Conservation (phyloP, 805 yeast species). For the Barnettozyma pratensis region DNA sequence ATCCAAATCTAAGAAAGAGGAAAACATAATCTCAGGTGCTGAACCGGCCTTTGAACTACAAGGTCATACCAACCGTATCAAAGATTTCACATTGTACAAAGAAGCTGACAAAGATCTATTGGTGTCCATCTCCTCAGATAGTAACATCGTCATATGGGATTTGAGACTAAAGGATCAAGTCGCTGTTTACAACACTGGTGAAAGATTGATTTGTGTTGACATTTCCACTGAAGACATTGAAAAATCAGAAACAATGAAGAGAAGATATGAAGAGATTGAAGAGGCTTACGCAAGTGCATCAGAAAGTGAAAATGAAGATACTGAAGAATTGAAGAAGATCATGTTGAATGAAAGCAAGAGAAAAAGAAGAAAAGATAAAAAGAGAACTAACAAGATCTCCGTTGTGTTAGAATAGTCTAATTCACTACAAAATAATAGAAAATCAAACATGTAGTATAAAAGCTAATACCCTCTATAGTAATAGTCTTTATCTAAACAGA, state of each 20-base stretch:
- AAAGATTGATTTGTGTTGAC: conserved; percentile 82
- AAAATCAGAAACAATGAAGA: conserved; percentile 63
- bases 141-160: conserved; percentile 90
- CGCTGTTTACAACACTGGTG: conserved; percentile 88
- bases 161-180: conserved; percentile 63
- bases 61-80: conserved; percentile 85
- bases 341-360: conserved; percentile 36
- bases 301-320: conserved; percentile 73
- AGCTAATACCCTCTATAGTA: neutral
- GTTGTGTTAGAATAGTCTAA: conserved; percentile 47
- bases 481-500: neutral
- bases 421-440: neutral
- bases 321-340: conserved; percentile 55
- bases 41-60: conserved; percentile 54
- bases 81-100: conserved; percentile 57
- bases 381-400: conserved; percentile 39
- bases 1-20: neutral
- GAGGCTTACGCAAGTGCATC: conserved; percentile 42
- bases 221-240: conserved; percentile 76
- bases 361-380: conserved; percentile 34
- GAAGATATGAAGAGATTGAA: conserved; percentile 36
- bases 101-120: conserved; percentile 42
- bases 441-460: neutral
- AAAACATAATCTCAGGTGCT: conserved; percentile 6
- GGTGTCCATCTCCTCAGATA: conserved; percentile 87